Conservation (phyloP, 2,329 filamentous ascomycete species). For the Botryosphaeria dothidea region DNA sequence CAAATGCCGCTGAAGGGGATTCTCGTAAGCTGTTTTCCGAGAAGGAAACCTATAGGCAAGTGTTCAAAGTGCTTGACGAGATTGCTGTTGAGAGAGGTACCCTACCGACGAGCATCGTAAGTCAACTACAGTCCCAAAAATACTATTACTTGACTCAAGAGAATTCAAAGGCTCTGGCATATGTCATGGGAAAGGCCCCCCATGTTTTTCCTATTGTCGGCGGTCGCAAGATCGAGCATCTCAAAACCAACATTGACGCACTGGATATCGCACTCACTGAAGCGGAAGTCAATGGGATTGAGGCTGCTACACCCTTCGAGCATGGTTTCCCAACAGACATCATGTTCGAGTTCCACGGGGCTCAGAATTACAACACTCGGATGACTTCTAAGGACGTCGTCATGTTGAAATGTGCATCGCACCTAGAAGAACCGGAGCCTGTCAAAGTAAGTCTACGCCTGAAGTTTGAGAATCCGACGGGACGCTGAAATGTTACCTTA, state of each 20-base stretch:
- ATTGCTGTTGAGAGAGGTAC: conserved; percentile 59
- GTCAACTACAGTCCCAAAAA: not conserved
- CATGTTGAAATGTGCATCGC: not conserved
- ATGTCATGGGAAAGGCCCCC: conserved; percentile 69
- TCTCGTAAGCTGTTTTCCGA: conserved; percentile 39
- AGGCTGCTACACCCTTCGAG: conserved; percentile 55
- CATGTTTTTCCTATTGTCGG: conserved; percentile 77
- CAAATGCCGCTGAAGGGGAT: conserved; percentile 27
- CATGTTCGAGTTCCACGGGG: conserved; percentile 34
- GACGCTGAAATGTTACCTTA: too few relatives aligned
- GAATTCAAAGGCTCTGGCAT: conserved; percentile 59
- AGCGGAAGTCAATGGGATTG: conserved; percentile 57
- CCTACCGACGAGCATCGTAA: conserved; percentile 53
- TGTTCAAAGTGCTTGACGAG: conserved; percentile 60
- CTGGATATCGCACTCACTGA: conserved; percentile 52
- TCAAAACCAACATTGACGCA: conserved; percentile 64
- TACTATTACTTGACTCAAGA: not conserved
- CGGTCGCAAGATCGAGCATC: conserved; percentile 69
- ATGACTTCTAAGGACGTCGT: conserved; percentile 11
- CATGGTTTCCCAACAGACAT: conserved; percentile 56
- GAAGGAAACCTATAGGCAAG: conserved; percentile 51
- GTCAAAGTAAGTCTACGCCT: not conserved
- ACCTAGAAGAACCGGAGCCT: conserved; percentile 5
- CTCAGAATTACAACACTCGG: conserved; percentile 10
- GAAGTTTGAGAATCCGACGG: too few relatives aligned